Evolutionary conservation across 495 filamentous ascomycete genomes (phyloP).

Genomic region (Lepidopterella palustris): DNA sequence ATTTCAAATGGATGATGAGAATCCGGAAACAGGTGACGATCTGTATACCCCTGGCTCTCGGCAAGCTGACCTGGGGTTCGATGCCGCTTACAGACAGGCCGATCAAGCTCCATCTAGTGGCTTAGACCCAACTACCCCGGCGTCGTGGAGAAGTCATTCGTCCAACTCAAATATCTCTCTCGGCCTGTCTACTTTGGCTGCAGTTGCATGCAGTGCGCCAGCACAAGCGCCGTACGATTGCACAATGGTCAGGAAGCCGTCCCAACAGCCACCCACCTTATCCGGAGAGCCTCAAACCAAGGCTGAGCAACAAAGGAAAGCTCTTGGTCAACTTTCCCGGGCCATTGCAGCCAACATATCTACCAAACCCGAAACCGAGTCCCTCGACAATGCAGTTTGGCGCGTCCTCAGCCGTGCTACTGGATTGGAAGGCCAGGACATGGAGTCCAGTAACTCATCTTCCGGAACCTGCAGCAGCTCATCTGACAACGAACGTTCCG

Average conservation of each 20-base stretch:
- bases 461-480: neutral
- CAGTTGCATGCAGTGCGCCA: conserved; percentile 6
- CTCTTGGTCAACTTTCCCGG: conserved; percentile 20
- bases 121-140: neutral
- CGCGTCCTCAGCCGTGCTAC: neutral
- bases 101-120: neutral
- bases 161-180: neutral
- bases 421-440: neutral
- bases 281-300: conserved; percentile 27
- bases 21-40: neutral
- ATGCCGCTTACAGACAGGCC: neutral
- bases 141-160: neutral
- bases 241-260: neutral
- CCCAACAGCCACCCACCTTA: neutral
- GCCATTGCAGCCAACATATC: conserved; percentile 13
- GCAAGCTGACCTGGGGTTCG: neutral
- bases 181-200: conserved; percentile 8
- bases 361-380: neutral
- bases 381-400: neutral
- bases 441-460: neutral
- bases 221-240: conserved; percentile 3
- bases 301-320: conserved; percentile 22
- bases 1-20: neutral
- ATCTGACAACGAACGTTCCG: neutral
- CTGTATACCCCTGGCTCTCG: neutral